These are phyloP conservation scores for Phytophthora sansomeana DNA, from an alignment of 352 stramenopile species.

Conservation along the genomic window DNA sequence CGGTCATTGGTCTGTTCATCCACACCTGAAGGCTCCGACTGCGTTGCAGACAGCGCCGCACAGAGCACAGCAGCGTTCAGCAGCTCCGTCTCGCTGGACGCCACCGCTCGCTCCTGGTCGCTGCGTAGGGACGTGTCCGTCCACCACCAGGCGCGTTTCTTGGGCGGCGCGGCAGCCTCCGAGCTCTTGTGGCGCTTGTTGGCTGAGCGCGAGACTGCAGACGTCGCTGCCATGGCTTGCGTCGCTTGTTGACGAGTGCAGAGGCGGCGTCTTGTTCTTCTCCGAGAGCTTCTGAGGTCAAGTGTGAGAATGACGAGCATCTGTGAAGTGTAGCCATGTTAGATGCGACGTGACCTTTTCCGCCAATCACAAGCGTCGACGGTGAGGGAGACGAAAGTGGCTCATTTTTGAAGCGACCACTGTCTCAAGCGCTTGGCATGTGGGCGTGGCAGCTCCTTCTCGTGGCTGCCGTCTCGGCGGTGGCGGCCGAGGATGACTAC, in stretches of 20 bases:
- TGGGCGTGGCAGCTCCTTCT: conserved; percentile 24
- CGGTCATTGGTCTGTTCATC: conserved; percentile 28
- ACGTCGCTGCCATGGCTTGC: conserved; percentile 18
- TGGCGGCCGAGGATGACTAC: conserved; percentile 43
- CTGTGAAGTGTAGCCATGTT: conserved; percentile 28
- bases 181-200: conserved; percentile 15
- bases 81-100: conserved; percentile 73
- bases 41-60: conserved; percentile 57
- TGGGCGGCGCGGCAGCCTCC: not conserved
- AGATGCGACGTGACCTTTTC: conserved; percentile 25
- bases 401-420: conserved; percentile 21
- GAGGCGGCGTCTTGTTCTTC: not conserved
- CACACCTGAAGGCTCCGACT: conserved; percentile 26
- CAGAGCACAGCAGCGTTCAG: conserved; percentile 82
- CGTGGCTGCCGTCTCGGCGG: conserved; percentile 6
- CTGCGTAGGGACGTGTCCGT: conserved; percentile 27
- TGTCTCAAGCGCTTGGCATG: conserved; percentile 9
- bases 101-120: conserved; percentile 30
- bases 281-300: conserved; percentile 8
- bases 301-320: conserved; percentile 3
- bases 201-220: conserved; percentile 16
- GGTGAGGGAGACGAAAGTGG: conserved; percentile 1
- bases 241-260: not conserved
- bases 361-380: conserved; percentile 16
- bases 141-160: conserved; percentile 55